These are phyloP conservation scores for Termitomyces heimii DNA, from an alignment of 768 basidiomycete genomes.

Conservation along the genomic window DNA sequence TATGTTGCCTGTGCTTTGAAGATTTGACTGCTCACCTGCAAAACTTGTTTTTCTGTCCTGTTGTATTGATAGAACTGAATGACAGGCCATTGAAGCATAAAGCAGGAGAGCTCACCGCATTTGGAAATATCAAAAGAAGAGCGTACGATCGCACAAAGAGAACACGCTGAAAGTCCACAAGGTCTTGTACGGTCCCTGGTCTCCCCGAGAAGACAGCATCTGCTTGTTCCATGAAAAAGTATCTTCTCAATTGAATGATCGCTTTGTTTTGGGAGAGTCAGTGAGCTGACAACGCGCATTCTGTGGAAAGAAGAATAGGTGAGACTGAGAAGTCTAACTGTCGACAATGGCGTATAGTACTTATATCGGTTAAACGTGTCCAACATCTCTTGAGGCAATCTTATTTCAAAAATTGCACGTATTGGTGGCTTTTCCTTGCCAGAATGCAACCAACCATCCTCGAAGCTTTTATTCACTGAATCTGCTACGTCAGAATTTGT, in stretches of 20 bases:
- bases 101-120: constrained; percentile 34
- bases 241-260: constrained; percentile 46
- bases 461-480: constrained; percentile 14
- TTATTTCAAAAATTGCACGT: constrained; percentile 14
- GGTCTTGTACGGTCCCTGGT: constrained; percentile 36
- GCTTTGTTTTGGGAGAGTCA: constrained; percentile 15
- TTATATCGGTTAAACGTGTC: constrained; percentile 13
- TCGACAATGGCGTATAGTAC: constrained; percentile 1
- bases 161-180: constrained; percentile 45
- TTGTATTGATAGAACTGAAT: background rate
- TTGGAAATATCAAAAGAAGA: constrained; percentile 54
- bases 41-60: constrained; percentile 43
- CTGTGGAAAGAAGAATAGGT: constrained; percentile 13
- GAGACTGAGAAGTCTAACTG: background rate
- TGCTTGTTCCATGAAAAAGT: constrained; percentile 65
- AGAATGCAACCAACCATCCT: constrained; percentile 17
- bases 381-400: constrained; percentile 9
- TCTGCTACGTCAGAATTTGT: background rate
- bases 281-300: constrained; percentile 22
- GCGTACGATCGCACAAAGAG: constrained; percentile 50
- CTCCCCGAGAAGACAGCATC: constrained; percentile 54
- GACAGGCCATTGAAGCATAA: background rate
- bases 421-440: constrained; percentile 14
- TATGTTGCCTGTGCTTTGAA: too few relatives aligned
- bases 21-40: constrained; percentile 28